These are phyloP conservation scores for Lichtheimia corymbifera DNA, from an alignment of 371 early-diverging fungal genomes.

Conservation along the genomic window DNA sequence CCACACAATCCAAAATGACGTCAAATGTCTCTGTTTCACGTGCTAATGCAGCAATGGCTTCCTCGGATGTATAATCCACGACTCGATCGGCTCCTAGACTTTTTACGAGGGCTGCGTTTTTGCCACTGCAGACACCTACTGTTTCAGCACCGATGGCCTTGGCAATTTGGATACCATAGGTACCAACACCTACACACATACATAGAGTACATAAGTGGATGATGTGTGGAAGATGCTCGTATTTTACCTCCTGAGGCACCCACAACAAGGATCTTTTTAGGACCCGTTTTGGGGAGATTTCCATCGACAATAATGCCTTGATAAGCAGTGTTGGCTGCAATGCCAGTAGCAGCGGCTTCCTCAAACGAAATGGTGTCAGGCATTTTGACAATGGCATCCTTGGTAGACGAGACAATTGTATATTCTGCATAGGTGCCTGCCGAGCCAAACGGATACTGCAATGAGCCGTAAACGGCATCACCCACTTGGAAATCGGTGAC, in stretches of 20 bases:
- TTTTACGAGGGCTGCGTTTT: slow-evolving; percentile 52
- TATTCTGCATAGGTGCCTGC: slow-evolving; percentile 55
- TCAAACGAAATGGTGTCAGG: slow-evolving; percentile 42
- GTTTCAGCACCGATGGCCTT: slow-evolving; percentile 55
- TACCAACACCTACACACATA: slow-evolving; percentile 42
- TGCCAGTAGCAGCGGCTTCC: slow-evolving; percentile 49
- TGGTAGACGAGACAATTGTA: background rate
- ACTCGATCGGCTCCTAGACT: slow-evolving; percentile 59
- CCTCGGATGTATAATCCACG: slow-evolving; percentile 54
- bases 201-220: no score
- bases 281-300: slow-evolving; percentile 14
- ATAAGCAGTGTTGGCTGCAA: slow-evolving; percentile 42
- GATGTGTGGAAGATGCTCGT: no score
- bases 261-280: slow-evolving; percentile 37
- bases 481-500: slow-evolving; percentile 42
- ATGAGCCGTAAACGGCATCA: slow-evolving; percentile 54
- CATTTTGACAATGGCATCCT: slow-evolving; percentile 40
- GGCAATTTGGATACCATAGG: slow-evolving; percentile 64
- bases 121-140: slow-evolving; percentile 60
- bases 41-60: slow-evolving; percentile 20
- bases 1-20: slow-evolving; percentile 50
- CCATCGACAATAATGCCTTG: slow-evolving; percentile 29
- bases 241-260: slow-evolving; percentile 56
- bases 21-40: slow-evolving; percentile 32
- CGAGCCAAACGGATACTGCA: slow-evolving; percentile 13